Conservation (phyloP, 1,284 basidiomycete species). For the Blastosporella zonata region DNA sequence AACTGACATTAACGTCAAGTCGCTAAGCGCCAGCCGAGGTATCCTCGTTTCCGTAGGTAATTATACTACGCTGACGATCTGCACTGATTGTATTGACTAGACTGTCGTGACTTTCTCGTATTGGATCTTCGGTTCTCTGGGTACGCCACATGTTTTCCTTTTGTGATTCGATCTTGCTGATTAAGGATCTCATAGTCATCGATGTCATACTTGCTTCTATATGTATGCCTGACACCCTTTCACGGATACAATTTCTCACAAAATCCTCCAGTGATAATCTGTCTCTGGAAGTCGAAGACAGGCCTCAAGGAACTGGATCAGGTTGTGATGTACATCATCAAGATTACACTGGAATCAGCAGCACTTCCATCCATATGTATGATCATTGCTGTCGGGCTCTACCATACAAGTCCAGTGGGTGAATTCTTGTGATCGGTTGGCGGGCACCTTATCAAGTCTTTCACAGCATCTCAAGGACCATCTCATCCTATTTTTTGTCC, state of each 20-base stretch:
- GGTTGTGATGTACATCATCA: slow-evolving; percentile 40
- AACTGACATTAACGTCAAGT: slow-evolving; percentile 23
- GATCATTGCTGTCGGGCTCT: slow-evolving; percentile 39
- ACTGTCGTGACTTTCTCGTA: slow-evolving; percentile 40
- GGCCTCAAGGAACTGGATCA: slow-evolving; percentile 41
- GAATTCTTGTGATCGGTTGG: too few relatives aligned
- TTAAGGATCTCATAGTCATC: slow-evolving; percentile 30
- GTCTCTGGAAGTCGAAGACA: slow-evolving; percentile 42
- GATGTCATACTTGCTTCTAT: slow-evolving; percentile 40
- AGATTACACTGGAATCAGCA: slow-evolving; percentile 48
- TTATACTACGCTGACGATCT: not conserved
- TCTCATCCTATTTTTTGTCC: slow-evolving; percentile 45
- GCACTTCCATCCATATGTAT: slow-evolving; percentile 43
- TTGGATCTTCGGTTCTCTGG: slow-evolving; percentile 40
- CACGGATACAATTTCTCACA: too few relatives aligned
- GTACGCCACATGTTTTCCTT: slow-evolving; percentile 22
- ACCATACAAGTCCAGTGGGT: slow-evolving; percentile 39
- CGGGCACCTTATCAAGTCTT: too few relatives aligned
- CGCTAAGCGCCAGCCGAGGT: slow-evolving; percentile 31
- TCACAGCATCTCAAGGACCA: slow-evolving; percentile 34
- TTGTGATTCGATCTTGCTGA: not conserved
- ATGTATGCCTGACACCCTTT: slow-evolving; percentile 31
- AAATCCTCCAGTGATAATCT: slow-evolving; percentile 42
- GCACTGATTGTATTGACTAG: slow-evolving; percentile 19
- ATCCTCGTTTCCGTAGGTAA: slow-evolving; percentile 28